Evolutionary conservation across 2,329 filamentous ascomycete genomes (phyloP), one percentile per base, ranked within the genome.

Genomic region (Colletotrichum horii): DNA sequence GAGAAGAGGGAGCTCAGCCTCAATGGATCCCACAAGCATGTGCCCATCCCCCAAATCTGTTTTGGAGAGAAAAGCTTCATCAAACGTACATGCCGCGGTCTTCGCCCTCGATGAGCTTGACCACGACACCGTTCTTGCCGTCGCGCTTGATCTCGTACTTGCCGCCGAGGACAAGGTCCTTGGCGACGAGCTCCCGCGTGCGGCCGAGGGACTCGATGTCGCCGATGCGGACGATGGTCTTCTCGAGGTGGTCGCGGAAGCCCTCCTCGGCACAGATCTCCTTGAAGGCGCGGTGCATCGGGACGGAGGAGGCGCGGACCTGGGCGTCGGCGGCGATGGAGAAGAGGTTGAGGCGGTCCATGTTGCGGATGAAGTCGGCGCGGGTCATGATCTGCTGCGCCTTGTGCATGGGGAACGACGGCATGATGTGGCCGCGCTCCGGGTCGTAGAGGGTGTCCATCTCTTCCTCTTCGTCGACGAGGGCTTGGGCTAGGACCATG

Each of bases 341-440:
- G 85, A 98, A 98, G 75, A 99, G 91, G 82, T 98, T 98, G 76
- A 97, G 91, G 78, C 97, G 95, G 85, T 99, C 97, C 82, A 98
- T 96, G 76, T 93, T 90, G 79, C 97, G 93, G 80, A 98, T 96
- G 83, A 98, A 99, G 84, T 99, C 97, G 75, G 95, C 94, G 69
- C 97, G 91, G 16, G 97, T 98, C 96, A 98, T 98, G 82, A 98
- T 94, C 84, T 98, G 91, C 77, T 96, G 94, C 0, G 96, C 95
- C 79, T 94, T 90, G 82, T 98, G 95, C 71, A 98, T 91, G 0
- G 94, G 92, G 77, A 77, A 77, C 2, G 66, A 67, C 6, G 77
- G 77, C 15, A 78, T 34, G 12, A 77, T 12, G 66, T 78, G 77
- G 30, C 77, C 77, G 19, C 36, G 64, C 24, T 76, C 73, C 12